Conservation (phyloP, 1,139 yeast genomes). For the Schwanniomyces etchellsii region DNA sequence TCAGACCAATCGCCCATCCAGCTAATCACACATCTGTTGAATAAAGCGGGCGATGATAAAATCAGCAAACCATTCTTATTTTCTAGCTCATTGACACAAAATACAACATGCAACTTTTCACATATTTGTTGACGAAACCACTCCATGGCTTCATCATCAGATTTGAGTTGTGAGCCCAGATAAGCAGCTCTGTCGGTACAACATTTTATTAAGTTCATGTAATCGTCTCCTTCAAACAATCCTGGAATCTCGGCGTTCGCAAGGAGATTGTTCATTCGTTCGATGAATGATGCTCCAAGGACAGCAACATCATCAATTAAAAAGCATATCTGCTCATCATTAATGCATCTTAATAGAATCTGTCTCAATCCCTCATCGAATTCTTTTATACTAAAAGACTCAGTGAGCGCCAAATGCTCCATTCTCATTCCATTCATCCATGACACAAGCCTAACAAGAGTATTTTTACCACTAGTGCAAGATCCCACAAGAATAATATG, state of each 20-base stretch:
- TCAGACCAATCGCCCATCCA: conserved; percentile 88
- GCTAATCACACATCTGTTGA: conserved; percentile 83
- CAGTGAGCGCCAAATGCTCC: conserved; percentile 53
- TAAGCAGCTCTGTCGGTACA: conserved; percentile 57
- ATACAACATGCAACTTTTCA: conserved; percentile 73
- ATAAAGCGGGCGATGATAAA: conserved; percentile 81
- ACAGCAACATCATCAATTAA: conserved; percentile 79
- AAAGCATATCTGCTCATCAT: conserved; percentile 64
- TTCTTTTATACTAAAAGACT: conserved; percentile 51
- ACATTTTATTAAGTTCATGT: conserved; percentile 42
- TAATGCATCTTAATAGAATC: conserved; percentile 40
- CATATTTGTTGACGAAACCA: conserved; percentile 76
- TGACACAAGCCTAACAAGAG: conserved; percentile 74
- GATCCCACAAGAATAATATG: conserved; percentile 88
- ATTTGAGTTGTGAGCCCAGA: conserved; percentile 60
- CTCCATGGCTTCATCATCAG: conserved; percentile 63
- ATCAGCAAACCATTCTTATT: conserved; percentile 31
- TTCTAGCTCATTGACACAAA: conserved; percentile 61
- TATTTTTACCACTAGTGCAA: conserved; percentile 77
- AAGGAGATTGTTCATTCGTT: conserved; percentile 83
- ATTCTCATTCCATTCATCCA: conserved; percentile 83
- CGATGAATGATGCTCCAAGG: conserved; percentile 73
- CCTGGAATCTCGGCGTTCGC: conserved; percentile 96
- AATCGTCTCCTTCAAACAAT: conserved; percentile 75
- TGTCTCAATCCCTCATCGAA: conserved; percentile 63